A percentile compares a stretch with the other conserved stretches of the same genome.
phyloP scores from a whole-genome alignment of 2,329 filamentous ascomycete genomes.

The Nothophoma quercina region DNA sequence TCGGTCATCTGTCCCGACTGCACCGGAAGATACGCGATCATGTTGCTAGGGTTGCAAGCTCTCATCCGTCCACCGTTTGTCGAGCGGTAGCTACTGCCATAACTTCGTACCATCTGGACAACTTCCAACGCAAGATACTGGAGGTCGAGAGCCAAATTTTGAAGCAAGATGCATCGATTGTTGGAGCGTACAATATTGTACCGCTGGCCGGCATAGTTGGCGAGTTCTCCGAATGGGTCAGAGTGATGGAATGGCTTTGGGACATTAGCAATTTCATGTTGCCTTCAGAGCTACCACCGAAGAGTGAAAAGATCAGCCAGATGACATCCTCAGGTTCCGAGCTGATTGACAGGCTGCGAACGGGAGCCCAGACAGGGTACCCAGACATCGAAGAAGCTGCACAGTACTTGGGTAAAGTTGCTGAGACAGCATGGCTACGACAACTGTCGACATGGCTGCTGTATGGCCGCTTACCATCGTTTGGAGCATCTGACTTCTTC shows the following conservation, averaged over 20 bases:
- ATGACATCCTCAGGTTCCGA: slow-evolving; percentile 69
- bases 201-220: slow-evolving; percentile 84
- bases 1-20: slow-evolving; percentile 78
- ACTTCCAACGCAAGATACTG: slow-evolving; percentile 84
- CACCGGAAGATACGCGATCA: slow-evolving; percentile 76
- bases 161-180: slow-evolving; percentile 75
- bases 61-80: slow-evolving; percentile 82
- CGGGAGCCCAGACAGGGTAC: slow-evolving; percentile 86
- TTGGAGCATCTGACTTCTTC: slow-evolving; percentile 87
- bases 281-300: slow-evolving; percentile 36
- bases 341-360: slow-evolving; percentile 78
- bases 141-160: slow-evolving; percentile 84
- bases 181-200: slow-evolving; percentile 93
- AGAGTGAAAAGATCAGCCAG: slow-evolving; percentile 21
- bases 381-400: slow-evolving; percentile 82
- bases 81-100: slow-evolving; percentile 86
- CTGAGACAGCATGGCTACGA: slow-evolving; percentile 90
- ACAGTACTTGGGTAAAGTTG: slow-evolving; percentile 73
- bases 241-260: slow-evolving; percentile 87
- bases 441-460: slow-evolving; percentile 90
- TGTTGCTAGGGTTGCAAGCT: slow-evolving; percentile 70
- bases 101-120: slow-evolving; percentile 74
- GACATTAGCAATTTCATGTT: slow-evolving; percentile 74
- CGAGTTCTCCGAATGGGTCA: slow-evolving; percentile 87
- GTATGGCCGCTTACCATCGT: slow-evolving; percentile 81